These are phyloP conservation scores for Cadophora sp. DNA, from an alignment of 2,329 filamentous ascomycete genomes.

Conservation along the genomic window DNA sequence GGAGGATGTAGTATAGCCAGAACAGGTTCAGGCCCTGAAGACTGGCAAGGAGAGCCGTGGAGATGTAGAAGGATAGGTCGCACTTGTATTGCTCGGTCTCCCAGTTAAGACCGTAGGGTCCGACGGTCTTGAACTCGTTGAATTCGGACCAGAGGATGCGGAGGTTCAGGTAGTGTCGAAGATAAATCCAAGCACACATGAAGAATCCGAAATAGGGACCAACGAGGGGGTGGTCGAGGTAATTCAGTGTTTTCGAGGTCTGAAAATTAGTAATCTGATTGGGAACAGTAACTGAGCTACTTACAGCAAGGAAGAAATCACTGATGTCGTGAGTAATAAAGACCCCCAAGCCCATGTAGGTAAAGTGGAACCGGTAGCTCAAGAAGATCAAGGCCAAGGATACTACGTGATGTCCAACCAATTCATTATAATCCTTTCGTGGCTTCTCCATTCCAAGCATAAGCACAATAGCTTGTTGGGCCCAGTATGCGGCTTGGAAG, in stretches of 20 bases:
- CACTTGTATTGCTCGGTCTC: constrained; percentile 80
- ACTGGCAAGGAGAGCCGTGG: constrained; percentile 65
- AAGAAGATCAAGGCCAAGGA: constrained; percentile 82
- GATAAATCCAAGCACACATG: constrained; percentile 84
- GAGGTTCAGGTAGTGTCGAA: constrained; percentile 85
- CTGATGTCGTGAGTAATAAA: constrained; percentile 95
- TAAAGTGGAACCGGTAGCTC: constrained; percentile 96
- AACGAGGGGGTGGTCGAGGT: constrained; percentile 81
- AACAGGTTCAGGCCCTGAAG: constrained; percentile 81
- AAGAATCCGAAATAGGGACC: constrained; percentile 85
- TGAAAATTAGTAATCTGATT: constrained; percentile 44
- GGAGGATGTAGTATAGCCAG: constrained; percentile 80
- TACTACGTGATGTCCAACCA: constrained; percentile 90
- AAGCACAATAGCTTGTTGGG: constrained; percentile 90
- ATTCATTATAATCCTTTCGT: constrained; percentile 92
- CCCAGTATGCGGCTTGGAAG: constrained; percentile 94
- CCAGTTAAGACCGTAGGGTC: constrained; percentile 80
- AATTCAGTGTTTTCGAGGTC: constrained; percentile 93
- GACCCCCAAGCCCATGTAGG: constrained; percentile 90
- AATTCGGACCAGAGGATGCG: constrained; percentile 77
- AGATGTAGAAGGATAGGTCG: constrained; percentile 71
- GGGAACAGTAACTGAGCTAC: constrained; percentile 42
- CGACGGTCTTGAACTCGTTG: constrained; percentile 76
- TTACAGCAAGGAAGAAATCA: constrained; percentile 92
- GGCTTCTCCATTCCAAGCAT: constrained; percentile 89